Evolutionary conservation across 352 stramenopile species (phyloP), one percentile per base, ranked within the genome.

Genomic region (Globisporangium uncinulatum): DNA sequence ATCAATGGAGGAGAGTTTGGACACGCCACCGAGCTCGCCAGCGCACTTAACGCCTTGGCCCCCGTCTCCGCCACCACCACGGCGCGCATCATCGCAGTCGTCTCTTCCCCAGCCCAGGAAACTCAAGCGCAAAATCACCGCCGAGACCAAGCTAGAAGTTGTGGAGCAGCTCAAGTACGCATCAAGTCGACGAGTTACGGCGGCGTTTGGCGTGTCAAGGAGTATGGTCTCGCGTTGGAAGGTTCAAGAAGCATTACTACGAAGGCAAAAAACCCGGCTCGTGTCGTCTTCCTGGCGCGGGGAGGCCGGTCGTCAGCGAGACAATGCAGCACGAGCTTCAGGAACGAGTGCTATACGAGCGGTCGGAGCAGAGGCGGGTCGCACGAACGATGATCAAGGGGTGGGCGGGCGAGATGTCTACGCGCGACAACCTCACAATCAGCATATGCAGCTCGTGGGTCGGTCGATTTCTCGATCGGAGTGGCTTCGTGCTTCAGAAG

Each of bases 171-270:
- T 53, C 3, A 29, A 17, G 13, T 6, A 29, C 3, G 15, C 3
- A 3, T 53, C 47, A 1, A 53, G 29, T 11, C 14, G 47, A 4
- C n/a, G 42, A 6, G 29, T 53, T 0, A 31, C 47, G 14, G 6
- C 13, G 13, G 8, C 21, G 13, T 53, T 29, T 15, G 47, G 47
- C 13, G 47, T 53, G 11, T 21, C 47, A 7, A 4, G 47, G 4
- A 53, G 47, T 15, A 53, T 42, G 29, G 47, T 53, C 6, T 10
- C 37, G 6, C 29, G 47, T 7, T 53, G 47, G 47, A n/a, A n/a
- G n/a, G n/a, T 24, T 41, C 13, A 6, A 24, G 6, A 24, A 53
- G n/a, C n/a, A n/a, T n/a, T n/a, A n/a, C n/a, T n/a, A n/a, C n/a
- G 21, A 31, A 53, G 29, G 5, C 14, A 8, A 15, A 53, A 17